Base-by-base conservation (phyloP, 2,329 filamentous ascomycete genomes). In the Fusarium sp. region DNA sequence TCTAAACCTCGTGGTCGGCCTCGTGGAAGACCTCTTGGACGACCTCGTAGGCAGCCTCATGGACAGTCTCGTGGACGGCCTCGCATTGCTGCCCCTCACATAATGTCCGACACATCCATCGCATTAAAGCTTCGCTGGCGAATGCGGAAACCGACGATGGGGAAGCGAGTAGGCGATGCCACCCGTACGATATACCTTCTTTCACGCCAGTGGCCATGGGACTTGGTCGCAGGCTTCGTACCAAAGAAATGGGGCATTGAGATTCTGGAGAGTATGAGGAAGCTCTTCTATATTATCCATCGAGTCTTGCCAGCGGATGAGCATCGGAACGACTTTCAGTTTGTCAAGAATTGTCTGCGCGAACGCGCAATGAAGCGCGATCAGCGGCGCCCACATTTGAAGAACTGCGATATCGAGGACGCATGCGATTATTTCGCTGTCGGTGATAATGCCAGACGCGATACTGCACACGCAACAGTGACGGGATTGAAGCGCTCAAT, bases 121-220 rank as follows among this genome's bases (percentile, higher is more conserved):
- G 42, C 64, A 9, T n/a, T 9, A 0, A 50, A 3, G 2, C 3
- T 68, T 6, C 3, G 18, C 2, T 68, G 56, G 56, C 5, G 6
- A 2, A 41, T 68, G 64, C 30, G 9, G 2, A 38, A 14, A 9
- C 5, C 30, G 1, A 30, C 42, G 5, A 55, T 44, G 28, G 66
- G 42, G 0, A 68, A 30, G 14, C 42, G 66, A 20, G 41, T 68
- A 7, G 66, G 66, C 20, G 14, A 62, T 34, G 64, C 64, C 6
- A n/a, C 48, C 3, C 38, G 64, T 0, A 12, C 55, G 6, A 17
- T 68, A 8, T n/a, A 44, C 7, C 11, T 1, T 17, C 36, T 68
- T 2, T 41, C 66, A 1, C 48, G 32, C 6, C 48, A 55, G 30
- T 68, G 64, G 66, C 66, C 66, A 7, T 68, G 56, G 64, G 48